Conservation (phyloP, 352 stramenopile species). For the Blastocystis sp. region DNA sequence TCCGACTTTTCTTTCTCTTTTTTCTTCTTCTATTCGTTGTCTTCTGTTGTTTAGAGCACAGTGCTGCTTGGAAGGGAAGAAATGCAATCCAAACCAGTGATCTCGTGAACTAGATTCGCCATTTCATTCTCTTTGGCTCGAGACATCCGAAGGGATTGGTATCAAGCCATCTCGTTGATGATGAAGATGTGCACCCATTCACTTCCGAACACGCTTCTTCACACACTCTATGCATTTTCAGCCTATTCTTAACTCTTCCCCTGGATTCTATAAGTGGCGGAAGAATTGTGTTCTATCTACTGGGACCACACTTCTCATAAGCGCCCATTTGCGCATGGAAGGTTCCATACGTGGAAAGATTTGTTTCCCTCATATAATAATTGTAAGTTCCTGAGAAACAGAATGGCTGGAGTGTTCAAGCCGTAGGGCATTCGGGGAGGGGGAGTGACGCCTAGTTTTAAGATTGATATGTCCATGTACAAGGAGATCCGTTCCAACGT, state of each 20-base stretch:
- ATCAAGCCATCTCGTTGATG: too few relatives aligned
- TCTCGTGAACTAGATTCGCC: too few relatives aligned
- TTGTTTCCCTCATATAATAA: constrained; percentile 34
- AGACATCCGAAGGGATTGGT: too few relatives aligned
- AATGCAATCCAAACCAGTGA: too few relatives aligned
- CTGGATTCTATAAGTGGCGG: neutral
- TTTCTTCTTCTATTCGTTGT: neutral
- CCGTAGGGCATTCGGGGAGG: constrained; percentile 1
- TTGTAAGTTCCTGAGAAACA: constrained; percentile 27
- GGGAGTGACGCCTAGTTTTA: constrained; percentile 48
- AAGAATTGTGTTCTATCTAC: neutral
- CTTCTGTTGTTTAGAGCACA: too few relatives aligned
- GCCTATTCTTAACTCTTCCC: too few relatives aligned
- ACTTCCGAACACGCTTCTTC: too few relatives aligned
- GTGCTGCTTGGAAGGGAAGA: too few relatives aligned
- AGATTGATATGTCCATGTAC: constrained; percentile 71
- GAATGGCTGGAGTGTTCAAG: constrained; percentile 64
- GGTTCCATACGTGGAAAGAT: constrained; percentile 55
- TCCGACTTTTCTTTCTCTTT: neutral
- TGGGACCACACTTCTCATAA: neutral
- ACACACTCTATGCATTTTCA: too few relatives aligned
- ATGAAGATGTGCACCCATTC: too few relatives aligned
- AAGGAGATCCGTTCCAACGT: constrained; percentile 69
- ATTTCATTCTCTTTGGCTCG: too few relatives aligned
- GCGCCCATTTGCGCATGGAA: constrained; percentile 29